phyloP scores from a whole-genome alignment of 352 stramenopile genomes.

The Phytopythium vexans region DNA sequence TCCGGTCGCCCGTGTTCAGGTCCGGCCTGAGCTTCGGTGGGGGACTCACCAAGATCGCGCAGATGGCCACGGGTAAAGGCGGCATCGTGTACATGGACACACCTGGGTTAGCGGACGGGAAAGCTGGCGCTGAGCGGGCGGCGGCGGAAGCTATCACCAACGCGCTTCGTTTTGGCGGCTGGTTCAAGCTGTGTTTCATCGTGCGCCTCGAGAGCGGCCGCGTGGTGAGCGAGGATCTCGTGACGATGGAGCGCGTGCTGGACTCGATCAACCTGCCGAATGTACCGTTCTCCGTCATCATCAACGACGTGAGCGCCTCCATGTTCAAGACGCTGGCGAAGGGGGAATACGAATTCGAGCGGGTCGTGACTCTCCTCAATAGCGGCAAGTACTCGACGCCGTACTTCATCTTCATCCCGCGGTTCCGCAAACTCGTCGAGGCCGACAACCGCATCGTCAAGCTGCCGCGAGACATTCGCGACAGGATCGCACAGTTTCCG shows the following conservation, averaged over 20 bases:
- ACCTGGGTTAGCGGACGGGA: slow-evolving; percentile 11
- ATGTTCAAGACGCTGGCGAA: slow-evolving; percentile 3
- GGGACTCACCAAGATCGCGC: slow-evolving; percentile 12
- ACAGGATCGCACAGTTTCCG: too few relatives aligned
- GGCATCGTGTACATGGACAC: slow-evolving; percentile 24
- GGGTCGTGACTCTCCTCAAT: slow-evolving; percentile 5
- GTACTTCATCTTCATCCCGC: slow-evolving; percentile 9
- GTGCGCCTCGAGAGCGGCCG: slow-evolving; percentile 15
- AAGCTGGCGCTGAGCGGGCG: too few relatives aligned
- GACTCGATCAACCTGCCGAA: slow-evolving; percentile 8
- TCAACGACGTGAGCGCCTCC: slow-evolving; percentile 19
- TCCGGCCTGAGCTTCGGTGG: slow-evolving; percentile 9
- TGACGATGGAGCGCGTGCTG: too few relatives aligned
- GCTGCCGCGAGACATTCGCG: not conserved
- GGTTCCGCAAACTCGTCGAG: slow-evolving; percentile 3
- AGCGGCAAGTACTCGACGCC: slow-evolving; percentile 8
- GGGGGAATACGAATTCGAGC: not conserved
- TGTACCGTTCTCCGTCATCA: slow-evolving; percentile 13
- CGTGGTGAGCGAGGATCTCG: slow-evolving; percentile 12
- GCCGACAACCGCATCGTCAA: not conserved
- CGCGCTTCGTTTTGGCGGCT: slow-evolving; percentile 10
- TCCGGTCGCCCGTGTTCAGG: slow-evolving; percentile 6
- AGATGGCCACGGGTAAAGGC: slow-evolving; percentile 5
- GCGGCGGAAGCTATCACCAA: slow-evolving; percentile 17
- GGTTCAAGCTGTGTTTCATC: slow-evolving; percentile 24